Conservation (phyloP, 192 early-diverging fungal genomes). For the Rhizoclosmatium globosum region DNA sequence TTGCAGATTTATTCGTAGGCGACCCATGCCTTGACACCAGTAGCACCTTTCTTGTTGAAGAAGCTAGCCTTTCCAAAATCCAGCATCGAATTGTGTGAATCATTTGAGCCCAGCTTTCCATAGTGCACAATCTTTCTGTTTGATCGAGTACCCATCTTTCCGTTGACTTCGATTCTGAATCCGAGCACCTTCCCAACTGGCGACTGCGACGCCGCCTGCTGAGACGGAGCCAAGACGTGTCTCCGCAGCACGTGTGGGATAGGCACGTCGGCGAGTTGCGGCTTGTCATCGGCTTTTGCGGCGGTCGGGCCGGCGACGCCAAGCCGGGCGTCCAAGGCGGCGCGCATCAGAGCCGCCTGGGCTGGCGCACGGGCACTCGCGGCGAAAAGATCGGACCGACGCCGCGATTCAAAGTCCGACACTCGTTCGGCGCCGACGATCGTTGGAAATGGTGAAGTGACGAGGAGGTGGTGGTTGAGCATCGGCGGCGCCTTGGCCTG, state of each 20-base stretch:
- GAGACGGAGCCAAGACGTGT: constrained; percentile 43
- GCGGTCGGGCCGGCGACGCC: not conserved
- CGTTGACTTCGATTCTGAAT: constrained; percentile 56
- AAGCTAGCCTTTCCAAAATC: constrained; percentile 54
- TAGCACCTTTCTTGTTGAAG: constrained; percentile 58
- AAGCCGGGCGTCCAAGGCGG: not conserved
- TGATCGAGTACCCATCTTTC: constrained; percentile 47
- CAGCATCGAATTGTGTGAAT: constrained; percentile 41
- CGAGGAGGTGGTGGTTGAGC: constrained; percentile 25
- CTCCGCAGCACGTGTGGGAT: constrained; percentile 44
- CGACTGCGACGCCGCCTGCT: constrained; percentile 8
- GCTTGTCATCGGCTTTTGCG: not conserved
- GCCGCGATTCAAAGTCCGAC: constrained; percentile 15
- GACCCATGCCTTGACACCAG: constrained; percentile 62
- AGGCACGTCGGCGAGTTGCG: constrained; percentile 42
- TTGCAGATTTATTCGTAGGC: constrained; percentile 45
- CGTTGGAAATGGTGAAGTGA: constrained; percentile 18
- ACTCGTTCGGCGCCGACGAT: not conserved
- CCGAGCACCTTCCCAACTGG: constrained; percentile 50
- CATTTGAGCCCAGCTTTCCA: constrained; percentile 47
- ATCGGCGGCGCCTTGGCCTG: constrained; percentile 25
- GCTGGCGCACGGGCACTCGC: not conserved
- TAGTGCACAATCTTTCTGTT: constrained; percentile 47
- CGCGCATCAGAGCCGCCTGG: not conserved
- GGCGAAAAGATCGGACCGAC: not conserved